phyloP scores from a whole-genome alignment of 768 basidiomycete genomes.

The Naganishia kalamii region DNA sequence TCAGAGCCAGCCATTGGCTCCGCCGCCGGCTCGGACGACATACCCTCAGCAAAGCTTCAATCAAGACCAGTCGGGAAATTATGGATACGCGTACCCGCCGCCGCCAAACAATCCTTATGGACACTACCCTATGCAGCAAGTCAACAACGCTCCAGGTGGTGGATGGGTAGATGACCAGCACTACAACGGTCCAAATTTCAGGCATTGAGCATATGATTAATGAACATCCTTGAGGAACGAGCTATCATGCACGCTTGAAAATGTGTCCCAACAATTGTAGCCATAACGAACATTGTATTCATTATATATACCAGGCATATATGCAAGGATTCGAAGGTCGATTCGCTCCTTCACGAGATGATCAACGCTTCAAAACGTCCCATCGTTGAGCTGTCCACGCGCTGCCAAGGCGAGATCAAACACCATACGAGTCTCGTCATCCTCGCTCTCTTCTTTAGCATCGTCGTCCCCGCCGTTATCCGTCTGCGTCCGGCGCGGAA shows the following conservation, averaged over 20 bases:
- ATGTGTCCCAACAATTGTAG: no score
- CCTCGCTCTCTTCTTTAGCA: constrained; percentile 1
- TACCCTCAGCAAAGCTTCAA: constrained; percentile 17
- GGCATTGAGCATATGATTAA: no score
- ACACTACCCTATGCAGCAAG: constrained; percentile 4
- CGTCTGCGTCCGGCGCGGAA: not conserved
- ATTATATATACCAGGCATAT: not conserved
- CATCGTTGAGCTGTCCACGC: constrained; percentile 9
- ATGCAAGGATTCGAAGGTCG: not conserved
- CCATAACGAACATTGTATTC: not conserved
- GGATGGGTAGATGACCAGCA: constrained; percentile 32
- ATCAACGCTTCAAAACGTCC: not conserved
- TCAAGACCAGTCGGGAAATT: not conserved
- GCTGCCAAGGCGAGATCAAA: constrained; percentile 17
- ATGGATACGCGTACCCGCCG: not conserved
- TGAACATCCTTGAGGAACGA: no score
- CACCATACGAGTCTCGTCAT: constrained; percentile 16
- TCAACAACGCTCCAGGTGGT: not conserved
- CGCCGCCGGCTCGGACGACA: constrained; percentile 7
- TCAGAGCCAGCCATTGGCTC: not conserved
- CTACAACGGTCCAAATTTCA: constrained; percentile 35
- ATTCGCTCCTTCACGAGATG: not conserved
- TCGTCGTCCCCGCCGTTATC: not conserved
- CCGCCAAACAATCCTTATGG: constrained; percentile 6
- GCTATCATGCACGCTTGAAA: no score